Percentiles rank a stretch among this genome's conserved stretches.
These are phyloP conservation scores for Aleurites moluccanus DNA, from an alignment of 441 rosid genomes.

Conservation along the genomic window DNA sequence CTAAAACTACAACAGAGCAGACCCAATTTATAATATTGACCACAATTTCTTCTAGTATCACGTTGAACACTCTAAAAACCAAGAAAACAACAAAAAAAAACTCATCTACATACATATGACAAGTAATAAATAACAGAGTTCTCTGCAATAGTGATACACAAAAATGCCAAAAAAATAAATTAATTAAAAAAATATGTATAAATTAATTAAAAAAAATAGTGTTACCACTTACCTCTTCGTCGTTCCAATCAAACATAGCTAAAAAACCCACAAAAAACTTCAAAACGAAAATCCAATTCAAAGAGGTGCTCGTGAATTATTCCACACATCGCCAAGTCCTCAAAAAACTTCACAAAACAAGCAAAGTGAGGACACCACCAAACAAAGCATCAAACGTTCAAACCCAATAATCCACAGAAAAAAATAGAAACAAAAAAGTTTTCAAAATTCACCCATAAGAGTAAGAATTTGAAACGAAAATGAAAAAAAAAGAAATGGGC, in stretches of 20 bases:
- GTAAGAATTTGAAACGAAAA: not conserved
- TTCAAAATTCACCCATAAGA: not conserved
- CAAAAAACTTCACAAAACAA: not conserved
- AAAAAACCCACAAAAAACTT: constrained; percentile 30
- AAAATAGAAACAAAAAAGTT: not conserved
- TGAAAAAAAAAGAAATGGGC: not conserved
- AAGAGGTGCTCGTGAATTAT: constrained; percentile 29
- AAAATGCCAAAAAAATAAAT: not conserved
- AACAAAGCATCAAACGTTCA: constrained; percentile 5
- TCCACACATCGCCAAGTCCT: constrained; percentile 62
- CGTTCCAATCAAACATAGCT: constrained; percentile 99
- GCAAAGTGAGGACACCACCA: not conserved
- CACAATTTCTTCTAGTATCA: not conserved
- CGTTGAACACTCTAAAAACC: not conserved
- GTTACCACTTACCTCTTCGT: constrained; percentile 67
- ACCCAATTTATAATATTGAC: not conserved
- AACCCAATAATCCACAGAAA: not conserved
- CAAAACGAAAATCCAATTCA: constrained; percentile 29
- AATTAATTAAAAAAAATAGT: not conserved
- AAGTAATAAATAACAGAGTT: not conserved
- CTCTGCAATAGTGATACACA: not conserved
- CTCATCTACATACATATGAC: not conserved
- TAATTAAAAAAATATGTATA: not conserved
- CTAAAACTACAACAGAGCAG: not conserved
- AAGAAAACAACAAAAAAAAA: not conserved